Base-by-base conservation (phyloP, 2,329 filamentous ascomycete genomes). In the Pestalotiopsis sp. region DNA sequence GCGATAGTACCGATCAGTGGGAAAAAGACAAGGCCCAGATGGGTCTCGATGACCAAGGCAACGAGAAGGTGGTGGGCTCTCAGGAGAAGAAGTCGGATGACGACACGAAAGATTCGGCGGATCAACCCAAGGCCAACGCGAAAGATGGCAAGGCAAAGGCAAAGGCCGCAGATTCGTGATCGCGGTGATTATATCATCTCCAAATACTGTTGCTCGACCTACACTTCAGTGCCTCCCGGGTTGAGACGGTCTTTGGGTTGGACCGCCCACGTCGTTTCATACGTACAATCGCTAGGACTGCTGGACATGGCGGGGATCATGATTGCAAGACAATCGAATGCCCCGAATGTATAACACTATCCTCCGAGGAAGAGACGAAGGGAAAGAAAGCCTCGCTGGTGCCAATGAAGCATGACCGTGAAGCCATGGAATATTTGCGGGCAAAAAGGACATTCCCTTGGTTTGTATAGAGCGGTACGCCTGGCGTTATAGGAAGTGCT, bases 21-120 rank as follows among this genome's bases (percentile, higher is more conserved):
- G 93, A 97, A 77, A 92, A 95, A 80, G 95, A 98, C 78, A 97
- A 96, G 83, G 87, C 90, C 4, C 89, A 91, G 52, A 91, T 98
- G 74, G 88, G 93, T 70, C 83, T 93, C 66, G 88, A 88, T 7
- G 83, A 89, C 70, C 83, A 88, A 70, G 89, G 90, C 67, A 84
- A 85, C 69, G 78, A 86, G 72, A 79, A 82, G 67, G 79, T 80
- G 7, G 27, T 27, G 52, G 80, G 74, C 66, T 77, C 79, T 66
- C 77, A 70, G 4, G 69, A 68, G 66, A 68, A 72, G 36, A 25
- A 36, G n/a, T 57, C 61, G 9, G 52, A 59, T 12, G 66, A 65
- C 6, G 61, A 27, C 40, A 20, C 7, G 31, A 56, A 60, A 45
- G 62, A 65, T n/a, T 66, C 69, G 25, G 68, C 67, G 66, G 68